Conservation (phyloP, 2,329 filamentous ascomycete genomes). For the Echinosphaeria canescens region DNA sequence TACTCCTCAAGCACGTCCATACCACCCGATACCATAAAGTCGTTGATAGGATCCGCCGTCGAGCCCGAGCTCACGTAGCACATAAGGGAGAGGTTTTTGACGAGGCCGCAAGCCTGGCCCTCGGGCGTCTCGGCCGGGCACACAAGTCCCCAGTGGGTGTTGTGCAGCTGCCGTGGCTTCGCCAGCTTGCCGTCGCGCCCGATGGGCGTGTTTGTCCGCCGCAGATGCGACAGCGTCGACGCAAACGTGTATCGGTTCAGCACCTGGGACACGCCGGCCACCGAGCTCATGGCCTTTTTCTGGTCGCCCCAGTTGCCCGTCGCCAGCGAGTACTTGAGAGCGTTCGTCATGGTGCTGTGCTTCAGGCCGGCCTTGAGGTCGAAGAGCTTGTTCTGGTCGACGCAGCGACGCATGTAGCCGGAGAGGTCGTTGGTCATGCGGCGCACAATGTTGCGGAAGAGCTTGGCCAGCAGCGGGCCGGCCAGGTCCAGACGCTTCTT, state of each 20-base stretch:
- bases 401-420: conserved; percentile 77
- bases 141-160: conserved; percentile 95
- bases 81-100: conserved; percentile 97
- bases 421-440: conserved; percentile 83
- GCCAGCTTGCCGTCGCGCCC: conserved; percentile 96
- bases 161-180: conserved; percentile 93
- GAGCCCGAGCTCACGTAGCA: conserved; percentile 95
- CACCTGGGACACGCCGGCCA: conserved; percentile 94
- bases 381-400: conserved; percentile 77
- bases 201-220: conserved; percentile 93
- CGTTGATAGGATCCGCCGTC: conserved; percentile 70
- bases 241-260: conserved; percentile 95
- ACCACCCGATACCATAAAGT: conserved; percentile 88
- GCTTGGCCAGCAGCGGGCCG: conserved; percentile 81
- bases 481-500: conserved; percentile 96
- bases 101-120: conserved; percentile 92
- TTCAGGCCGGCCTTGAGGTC: conserved; percentile 83
- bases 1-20: conserved; percentile 98
- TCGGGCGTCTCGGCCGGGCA: conserved; percentile 96
- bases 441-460: conserved; percentile 82
- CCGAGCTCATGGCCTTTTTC: conserved; percentile 90
- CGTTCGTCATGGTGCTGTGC: conserved; percentile 75
- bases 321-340: conserved; percentile 87
- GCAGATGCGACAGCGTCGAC: conserved; percentile 88
- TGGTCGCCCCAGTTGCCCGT: conserved; percentile 99